Base-by-base conservation (phyloP, 2,329 filamentous ascomycete species). In the Alternaria arborescens region DNA sequence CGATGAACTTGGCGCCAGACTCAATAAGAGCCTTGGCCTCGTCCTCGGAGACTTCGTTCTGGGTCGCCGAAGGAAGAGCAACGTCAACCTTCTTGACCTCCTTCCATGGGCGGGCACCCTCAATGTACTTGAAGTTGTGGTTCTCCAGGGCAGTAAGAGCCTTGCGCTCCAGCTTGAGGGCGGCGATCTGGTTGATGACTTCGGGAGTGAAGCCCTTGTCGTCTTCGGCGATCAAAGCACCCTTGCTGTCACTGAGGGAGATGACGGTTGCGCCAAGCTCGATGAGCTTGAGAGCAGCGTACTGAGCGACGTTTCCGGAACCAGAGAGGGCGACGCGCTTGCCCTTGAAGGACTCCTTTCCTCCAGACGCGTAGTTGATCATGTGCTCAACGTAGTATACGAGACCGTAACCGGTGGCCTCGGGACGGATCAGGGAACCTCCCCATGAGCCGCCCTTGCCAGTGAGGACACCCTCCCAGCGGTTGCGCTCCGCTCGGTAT, bases 301-400 rank as follows among this genome's bases (percentile, higher is more conserved):
- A 98, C 85, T 98, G 95, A 32, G 95, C 95, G 56, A 98, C 95
- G 84, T 99, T 99, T 70, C 95, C 95, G 61, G 94, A 97, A 66
- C 95, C 95, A 44, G 95, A 97, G 81, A 99, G 91, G 80, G 94
- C 92, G 58, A 98, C 95, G 62, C 90, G 90, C 88, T 98, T 98
- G 82, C 93, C 94, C 66, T 87, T 82, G 84, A 97, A 97, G 70
- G 86, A 87, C 78, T 96, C 93, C 78, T 90, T 89, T 80, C 92
- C 93, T 62, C 84, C 83, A 22, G 86, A 86, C 71, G 92, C 92
- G 81, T 97, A 90, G 81, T 91, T 85, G 78, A 98, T 94, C 72
- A 75, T 75, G 70, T 74, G 72, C 36, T 75, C 71, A 36, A 75
- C 72, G 56, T 75, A 75, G 88, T 98, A 98, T 80, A 97, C 90